Conservation (phyloP, 257 asterid species). For the Paraleonurus japonicus region DNA sequence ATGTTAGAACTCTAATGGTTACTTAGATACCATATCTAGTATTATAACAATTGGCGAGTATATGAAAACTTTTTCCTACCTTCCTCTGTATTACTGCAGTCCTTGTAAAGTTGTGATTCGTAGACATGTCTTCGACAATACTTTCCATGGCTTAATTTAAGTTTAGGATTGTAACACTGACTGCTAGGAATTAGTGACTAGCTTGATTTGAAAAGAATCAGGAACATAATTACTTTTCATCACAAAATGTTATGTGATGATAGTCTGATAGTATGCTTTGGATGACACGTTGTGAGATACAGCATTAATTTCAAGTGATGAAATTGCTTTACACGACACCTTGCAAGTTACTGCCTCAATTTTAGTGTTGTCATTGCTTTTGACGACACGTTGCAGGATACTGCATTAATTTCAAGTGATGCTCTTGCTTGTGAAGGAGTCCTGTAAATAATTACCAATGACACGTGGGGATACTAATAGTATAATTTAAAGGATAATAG, state of each 20-base stretch:
- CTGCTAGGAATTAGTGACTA: not conserved
- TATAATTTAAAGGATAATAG: not conserved
- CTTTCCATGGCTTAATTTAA: not conserved
- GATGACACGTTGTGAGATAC: not conserved
- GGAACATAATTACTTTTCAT: not conserved
- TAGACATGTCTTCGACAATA: not conserved
- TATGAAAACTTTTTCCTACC: not conserved
- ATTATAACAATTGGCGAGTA: not conserved
- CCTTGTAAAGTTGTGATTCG: not conserved
- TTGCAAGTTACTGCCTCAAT: slow-evolving; percentile 1
- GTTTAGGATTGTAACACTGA: slow-evolving; percentile 2
- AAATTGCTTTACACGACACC: not conserved
- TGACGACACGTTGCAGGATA: not conserved
- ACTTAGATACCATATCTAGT: not conserved
- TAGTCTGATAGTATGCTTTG: not conserved
- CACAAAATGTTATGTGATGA: not conserved
- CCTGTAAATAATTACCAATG: not conserved
- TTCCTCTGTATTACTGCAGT: not conserved
- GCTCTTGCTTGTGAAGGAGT: not conserved
- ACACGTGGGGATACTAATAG: not conserved
- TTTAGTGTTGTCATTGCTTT: not conserved
- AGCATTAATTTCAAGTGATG: not conserved
- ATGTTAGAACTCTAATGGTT: not conserved
- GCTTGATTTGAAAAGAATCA: not conserved
- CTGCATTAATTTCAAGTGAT: slow-evolving; percentile 1